Percentiles rank a stretch among this genome's conserved stretches.
Evolutionary conservation across 192 early-diverging fungal genomes (phyloP).

Genomic region (Backusella luteola): DNA sequence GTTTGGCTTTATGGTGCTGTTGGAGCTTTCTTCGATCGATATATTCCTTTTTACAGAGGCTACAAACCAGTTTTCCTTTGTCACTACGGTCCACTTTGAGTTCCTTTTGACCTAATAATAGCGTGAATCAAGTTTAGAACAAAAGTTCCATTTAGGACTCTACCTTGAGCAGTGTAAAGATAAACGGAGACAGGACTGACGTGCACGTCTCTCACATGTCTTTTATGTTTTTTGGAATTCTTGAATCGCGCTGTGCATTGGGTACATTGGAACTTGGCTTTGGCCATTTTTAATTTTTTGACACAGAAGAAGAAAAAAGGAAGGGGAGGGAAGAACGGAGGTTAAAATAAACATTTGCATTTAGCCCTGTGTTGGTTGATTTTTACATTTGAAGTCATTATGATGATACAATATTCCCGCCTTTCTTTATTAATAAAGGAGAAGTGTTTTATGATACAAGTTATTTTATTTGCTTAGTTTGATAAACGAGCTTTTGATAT

Average conservation of each 20-base stretch:
- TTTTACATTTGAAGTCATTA: not conserved
- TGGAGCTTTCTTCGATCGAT: not conserved
- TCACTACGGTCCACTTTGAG: not conserved
- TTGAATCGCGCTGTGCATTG: not conserved
- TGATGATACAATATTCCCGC: not conserved
- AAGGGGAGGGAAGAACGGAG: too few relatives aligned
- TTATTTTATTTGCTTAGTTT: not conserved
- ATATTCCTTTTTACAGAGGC: not conserved
- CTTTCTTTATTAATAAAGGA: not conserved
- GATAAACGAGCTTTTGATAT: not conserved
- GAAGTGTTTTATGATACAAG: not conserved
- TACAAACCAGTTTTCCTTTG: not conserved
- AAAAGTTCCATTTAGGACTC: not conserved
- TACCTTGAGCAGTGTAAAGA: not conserved
- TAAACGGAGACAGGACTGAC: not conserved
- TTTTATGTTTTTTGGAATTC: not conserved
- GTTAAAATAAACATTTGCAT: not conserved
- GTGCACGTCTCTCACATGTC: not conserved
- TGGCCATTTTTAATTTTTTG: not conserved
- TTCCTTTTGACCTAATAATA: not conserved
- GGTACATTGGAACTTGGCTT: not conserved
- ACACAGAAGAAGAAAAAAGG: too few relatives aligned
- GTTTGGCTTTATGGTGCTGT: not conserved
- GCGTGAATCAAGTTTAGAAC: not conserved
- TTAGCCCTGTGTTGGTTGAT: not conserved